These are phyloP conservation scores for Xylaria sp. DNA, from an alignment of 2,329 filamentous ascomycete species.

Conservation along the genomic window DNA sequence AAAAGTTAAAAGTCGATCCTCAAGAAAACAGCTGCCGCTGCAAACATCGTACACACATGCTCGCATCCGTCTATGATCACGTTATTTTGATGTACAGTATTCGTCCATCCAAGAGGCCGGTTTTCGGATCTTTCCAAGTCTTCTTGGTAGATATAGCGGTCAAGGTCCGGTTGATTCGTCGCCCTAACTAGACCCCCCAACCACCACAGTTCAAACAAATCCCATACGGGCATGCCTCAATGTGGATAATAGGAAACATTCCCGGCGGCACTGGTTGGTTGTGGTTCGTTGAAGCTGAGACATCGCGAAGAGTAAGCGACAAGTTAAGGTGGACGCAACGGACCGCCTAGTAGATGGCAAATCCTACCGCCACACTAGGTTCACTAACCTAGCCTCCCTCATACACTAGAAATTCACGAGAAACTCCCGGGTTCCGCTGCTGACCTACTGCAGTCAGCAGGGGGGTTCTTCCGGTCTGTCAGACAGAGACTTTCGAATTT, in stretches of 20 bases:
- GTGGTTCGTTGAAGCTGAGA: constrained; percentile 1
- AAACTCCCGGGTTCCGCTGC: constrained; percentile 2
- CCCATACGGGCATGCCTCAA: background rate
- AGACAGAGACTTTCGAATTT: constrained; percentile 10
- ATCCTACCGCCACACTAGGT: constrained; percentile 27
- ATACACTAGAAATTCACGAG: constrained; percentile 13
- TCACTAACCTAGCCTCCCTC: constrained; percentile 1
- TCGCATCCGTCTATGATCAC: constrained; percentile 23
- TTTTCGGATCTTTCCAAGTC: constrained; percentile 14
- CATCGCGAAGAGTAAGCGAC: constrained; percentile 20
- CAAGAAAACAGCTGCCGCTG: background rate
- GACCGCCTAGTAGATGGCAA: constrained; percentile 25
- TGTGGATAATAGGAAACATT: constrained; percentile 25
- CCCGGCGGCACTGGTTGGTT: constrained; percentile 23
- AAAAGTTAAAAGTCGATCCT: constrained; percentile 6
- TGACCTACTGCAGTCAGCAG: constrained; percentile 30
- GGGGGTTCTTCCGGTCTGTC: constrained; percentile 13
- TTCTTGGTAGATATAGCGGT: constrained; percentile 24
- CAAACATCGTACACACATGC: background rate
- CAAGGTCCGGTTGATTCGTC: constrained; percentile 21
- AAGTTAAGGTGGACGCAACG: constrained; percentile 23
- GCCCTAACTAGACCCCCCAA: constrained; percentile 17
- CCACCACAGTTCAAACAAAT: constrained; percentile 14
- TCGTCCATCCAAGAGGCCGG: background rate
- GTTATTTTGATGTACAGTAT: constrained; percentile 19